Base-by-base conservation (phyloP, 2,329 filamentous ascomycete species). In the Furcasterigmium sp. region DNA sequence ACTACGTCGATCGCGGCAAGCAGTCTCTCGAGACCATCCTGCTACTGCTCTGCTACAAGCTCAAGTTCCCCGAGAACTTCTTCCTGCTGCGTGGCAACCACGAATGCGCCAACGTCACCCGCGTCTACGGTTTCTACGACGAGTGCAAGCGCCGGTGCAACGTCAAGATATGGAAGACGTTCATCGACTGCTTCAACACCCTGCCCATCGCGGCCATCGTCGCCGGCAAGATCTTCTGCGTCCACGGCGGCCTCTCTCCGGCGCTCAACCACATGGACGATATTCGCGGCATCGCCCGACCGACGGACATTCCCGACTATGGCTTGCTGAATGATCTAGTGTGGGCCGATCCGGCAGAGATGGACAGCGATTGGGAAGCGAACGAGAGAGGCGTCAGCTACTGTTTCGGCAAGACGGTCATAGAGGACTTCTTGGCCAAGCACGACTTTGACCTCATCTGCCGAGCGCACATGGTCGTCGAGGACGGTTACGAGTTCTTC, bases 401-500 rank as follows among this genome's bases (percentile, higher is more conserved):
- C 63, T 97, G 93, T 61, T 98, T 98, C 60, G 91, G 91, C 38
- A 97, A 97, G 67, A 93, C 94, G 59, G 91, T 98, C 51, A 97
- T 98, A 49, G 91, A 91, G 63, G 90, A 97, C 56, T 98, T 98
- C 62, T 70, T 98, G 51, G 85, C 90, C 46, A 82, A 87, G 44
- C 93, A 98, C 61, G 93, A 98, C 65, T 97, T 98, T 61, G 93
- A 98, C 63, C 72, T 98, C 40, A 91, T 98, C 41, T 98, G 93
- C 62, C 84, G 93, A 53, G 93, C 93, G 39, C 93, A 98, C 68
- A 97, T 97, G 93, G 93, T 98, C 41, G 93, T 98, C 18, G 93
- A 98, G 64, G 93, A 98, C 61, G 93, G 93, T 10, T 98, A 98
- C 65, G 93, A 98, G 59, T 98, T 98, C 65, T 98, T 97, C 65